Evolutionary conservation across 306 rosid species (phyloP), one percentile per base, ranked within the genome.

Genomic region (Albizia julibrissin): DNA sequence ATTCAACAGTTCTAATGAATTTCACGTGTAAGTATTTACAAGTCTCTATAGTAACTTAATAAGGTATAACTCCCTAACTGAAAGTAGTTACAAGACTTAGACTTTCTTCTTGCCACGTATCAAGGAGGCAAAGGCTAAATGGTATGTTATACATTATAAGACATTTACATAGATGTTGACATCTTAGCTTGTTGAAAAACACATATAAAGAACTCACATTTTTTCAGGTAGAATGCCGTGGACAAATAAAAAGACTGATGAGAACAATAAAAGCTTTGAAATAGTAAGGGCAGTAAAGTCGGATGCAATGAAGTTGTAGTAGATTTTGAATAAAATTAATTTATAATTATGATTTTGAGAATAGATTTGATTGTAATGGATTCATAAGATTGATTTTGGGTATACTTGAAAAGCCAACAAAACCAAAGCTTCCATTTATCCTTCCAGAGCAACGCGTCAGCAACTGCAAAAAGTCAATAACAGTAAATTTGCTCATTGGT

Each of bases 391-490:
- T 46, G 15, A 46, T 14, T 46, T 12, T 13, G 52, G 52, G 18
- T 46, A 46, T 46, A 46, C 2, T 46, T 46, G 52, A 46, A 46
- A 46, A 24, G 93, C 92, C 82, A 86, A 56, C 90, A 92, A 80
- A 84, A 92, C 82, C 83, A 93, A 85, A 24, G 87, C 80, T 86
- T 95, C n/a, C n/a, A n/a, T 84, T 79, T 92, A 82, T 95, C 94
- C 96, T 87, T 95, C 99, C 99, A 95, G 79, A 95, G 99, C 85
- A 95, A 87, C 8, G 91, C 85, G 75, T 95, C 98, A 77, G 99
- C 97, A 91, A 92, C 99, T 95, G 97, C 85, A 86, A 86, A 85
- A 82, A 74, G 31, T 50, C 29, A 82, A 66, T 13, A 33, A 64
- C 61, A 42, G 76, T 22, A 76, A 85, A 82, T 39, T 44, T 40